Evolutionary conservation across 805 yeast genomes (phyloP), one percentile per base, ranked within the genome.

Genomic region (Lipomyces sp.): DNA sequence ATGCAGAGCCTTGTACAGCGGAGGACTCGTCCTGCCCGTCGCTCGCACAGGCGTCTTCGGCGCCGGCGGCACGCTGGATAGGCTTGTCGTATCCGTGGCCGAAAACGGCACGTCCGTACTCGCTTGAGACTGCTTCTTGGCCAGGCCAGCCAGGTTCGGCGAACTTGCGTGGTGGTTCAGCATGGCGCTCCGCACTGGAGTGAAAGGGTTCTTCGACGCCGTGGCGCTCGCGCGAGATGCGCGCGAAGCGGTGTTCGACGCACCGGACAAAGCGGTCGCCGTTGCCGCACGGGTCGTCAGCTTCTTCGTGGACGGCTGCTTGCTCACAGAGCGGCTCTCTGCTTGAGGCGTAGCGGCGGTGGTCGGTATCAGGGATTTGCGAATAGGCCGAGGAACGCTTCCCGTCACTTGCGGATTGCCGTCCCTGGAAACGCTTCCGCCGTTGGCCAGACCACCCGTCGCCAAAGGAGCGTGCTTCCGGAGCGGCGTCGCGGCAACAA

Each of bases 121-220:
- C n/a, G n/a, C n/a, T n/a, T n/a, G n/a, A n/a, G n/a, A n/a, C n/a
- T n/a, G n/a, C n/a, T n/a, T n/a, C n/a, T n/a, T n/a, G n/a, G n/a
- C n/a, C n/a, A n/a, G n/a, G n/a, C n/a, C 32, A 2, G 22, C 16
- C 35, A 53, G 33, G 37, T 53, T 49, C 4, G 58, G 58, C 14
- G 58, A 50, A 23, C 58, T 53, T 8, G 55, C 58, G 26, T 41
- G 51, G 23, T 51, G 54, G 24, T 49, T 53, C 31, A 53, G 31
- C 23, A 40, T 46, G 13, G 43, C n/a, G 13, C 39, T 40, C 13
- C 49, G 16, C 4, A 47, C 41, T 1, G 55, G 51, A 5, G 43
- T 23, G 39, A 53, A 45, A 11, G 51, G 49, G 24, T 46, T 46
- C 37, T 47, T 47, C 22, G 50, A 14, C 7, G 33, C 45, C 13